Percentiles rank a stretch among this genome's conserved stretches.
Evolutionary conservation across 495 filamentous ascomycete species (phyloP).

Genomic region (Penicillium manginii): DNA sequence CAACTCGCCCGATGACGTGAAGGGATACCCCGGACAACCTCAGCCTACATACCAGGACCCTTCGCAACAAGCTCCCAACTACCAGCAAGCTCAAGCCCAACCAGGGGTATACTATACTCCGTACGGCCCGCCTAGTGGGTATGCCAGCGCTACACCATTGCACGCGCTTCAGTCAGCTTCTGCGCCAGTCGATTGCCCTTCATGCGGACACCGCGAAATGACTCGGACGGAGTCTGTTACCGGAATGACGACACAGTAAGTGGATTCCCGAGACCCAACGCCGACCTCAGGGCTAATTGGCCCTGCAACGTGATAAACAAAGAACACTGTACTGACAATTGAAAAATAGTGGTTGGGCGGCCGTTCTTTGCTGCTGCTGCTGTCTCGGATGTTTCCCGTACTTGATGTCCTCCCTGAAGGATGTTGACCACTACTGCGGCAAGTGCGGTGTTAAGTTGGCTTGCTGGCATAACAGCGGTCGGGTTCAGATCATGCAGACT

Average conservation of each 20-base stretch:
- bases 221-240: constrained; percentile 43
- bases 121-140: constrained; percentile 30
- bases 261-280: constrained; percentile 4
- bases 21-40: constrained; percentile 27
- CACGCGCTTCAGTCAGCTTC: constrained; percentile 39
- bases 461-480: constrained; percentile 56
- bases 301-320: not conserved
- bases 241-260: constrained; percentile 57
- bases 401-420: constrained; percentile 52
- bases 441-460: constrained; percentile 52
- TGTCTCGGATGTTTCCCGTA: constrained; percentile 59
- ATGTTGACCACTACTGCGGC: constrained; percentile 56
- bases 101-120: constrained; percentile 23
- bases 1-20: constrained; percentile 10
- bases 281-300: not conserved
- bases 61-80: constrained; percentile 5
- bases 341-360: constrained; percentile 51
- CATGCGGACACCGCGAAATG: constrained; percentile 50
- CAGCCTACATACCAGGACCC: not conserved
- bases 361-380: constrained; percentile 47
- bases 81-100: constrained; percentile 10
- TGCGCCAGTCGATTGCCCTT: constrained; percentile 54
- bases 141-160: constrained; percentile 33
- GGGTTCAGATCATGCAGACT: constrained; percentile 44
- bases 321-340: constrained; percentile 7